Evolutionary conservation across 2,329 filamentous ascomycete genomes (phyloP).

Genomic region (Cadophora luteo-olivacea): DNA sequence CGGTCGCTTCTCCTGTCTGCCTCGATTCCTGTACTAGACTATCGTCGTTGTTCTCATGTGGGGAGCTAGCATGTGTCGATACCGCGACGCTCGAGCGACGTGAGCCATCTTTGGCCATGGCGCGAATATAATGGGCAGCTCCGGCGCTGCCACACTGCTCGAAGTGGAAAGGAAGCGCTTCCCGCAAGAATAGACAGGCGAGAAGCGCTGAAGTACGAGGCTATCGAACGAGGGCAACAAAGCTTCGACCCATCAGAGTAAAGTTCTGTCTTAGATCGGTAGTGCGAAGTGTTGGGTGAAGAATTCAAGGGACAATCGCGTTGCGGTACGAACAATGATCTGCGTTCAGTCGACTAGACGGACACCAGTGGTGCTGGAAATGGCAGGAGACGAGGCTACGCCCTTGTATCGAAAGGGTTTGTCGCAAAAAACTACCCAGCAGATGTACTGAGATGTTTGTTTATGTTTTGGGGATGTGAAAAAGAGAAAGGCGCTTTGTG

Average conservation of each 20-base stretch:
- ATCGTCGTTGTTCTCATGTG: conserved; percentile 34
- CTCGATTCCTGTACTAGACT: conserved; percentile 25
- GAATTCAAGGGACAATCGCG: conserved; percentile 13
- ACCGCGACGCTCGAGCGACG: conserved; percentile 38
- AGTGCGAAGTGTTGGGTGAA: background rate
- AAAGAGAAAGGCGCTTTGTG: background rate
- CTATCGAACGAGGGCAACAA: conserved; percentile 40
- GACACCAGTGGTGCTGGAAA: conserved; percentile 19
- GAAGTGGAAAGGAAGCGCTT: conserved; percentile 40
- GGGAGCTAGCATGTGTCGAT: conserved; percentile 30
- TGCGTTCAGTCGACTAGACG: conserved; percentile 9
- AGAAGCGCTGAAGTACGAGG: conserved; percentile 44
- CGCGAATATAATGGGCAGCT: conserved; percentile 22
- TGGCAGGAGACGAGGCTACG: conserved; percentile 23
- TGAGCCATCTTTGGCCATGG: conserved; percentile 43
- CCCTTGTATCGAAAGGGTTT: background rate
- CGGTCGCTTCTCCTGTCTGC: conserved; percentile 25
- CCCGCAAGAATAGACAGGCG: conserved; percentile 40
- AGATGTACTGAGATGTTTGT: background rate
- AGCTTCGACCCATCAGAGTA: conserved; percentile 43
- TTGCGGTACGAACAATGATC: conserved; percentile 21
- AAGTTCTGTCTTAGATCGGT: background rate
- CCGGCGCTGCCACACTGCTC: conserved; percentile 15
- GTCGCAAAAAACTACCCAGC: conserved; percentile 6
- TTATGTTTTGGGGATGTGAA: background rate